Percentiles rank a stretch among this genome's conserved stretches.
phyloP scores from a whole-genome alignment of 441 rosid species.

The Adansonia grandidieri region DNA sequence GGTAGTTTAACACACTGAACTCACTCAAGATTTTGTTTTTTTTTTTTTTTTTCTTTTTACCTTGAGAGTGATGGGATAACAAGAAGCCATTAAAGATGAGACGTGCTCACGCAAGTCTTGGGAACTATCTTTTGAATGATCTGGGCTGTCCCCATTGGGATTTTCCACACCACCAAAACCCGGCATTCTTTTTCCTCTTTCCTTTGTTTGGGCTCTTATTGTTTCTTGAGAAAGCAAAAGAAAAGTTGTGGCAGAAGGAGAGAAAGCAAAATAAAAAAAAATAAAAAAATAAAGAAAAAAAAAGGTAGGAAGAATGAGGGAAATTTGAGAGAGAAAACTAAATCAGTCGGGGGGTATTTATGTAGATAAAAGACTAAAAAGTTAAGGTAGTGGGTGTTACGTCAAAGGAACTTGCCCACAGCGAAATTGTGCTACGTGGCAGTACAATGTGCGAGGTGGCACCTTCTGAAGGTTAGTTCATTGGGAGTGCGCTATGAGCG shows the following conservation, averaged over 20 bases:
- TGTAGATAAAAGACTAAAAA: conserved; percentile 23
- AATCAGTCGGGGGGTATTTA: conserved; percentile 48
- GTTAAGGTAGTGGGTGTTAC: conserved; percentile 50
- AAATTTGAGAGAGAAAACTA: too few relatives aligned
- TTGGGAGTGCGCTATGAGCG: conserved; percentile 29
- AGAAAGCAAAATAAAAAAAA: background rate
- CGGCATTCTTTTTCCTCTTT: background rate
- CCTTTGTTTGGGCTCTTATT: background rate
- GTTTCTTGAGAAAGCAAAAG: background rate
- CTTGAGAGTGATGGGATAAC: conserved; percentile 74
- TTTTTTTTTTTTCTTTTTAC: conserved; percentile 31
- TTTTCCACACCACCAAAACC: background rate
- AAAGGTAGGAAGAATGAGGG: background rate
- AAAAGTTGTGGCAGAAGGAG: background rate
- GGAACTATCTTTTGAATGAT: conserved; percentile 19
- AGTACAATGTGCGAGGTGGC: conserved; percentile 38
- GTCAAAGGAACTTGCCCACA: conserved; percentile 44
- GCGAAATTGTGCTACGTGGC: conserved; percentile 46
- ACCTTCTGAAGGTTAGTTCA: conserved; percentile 30
- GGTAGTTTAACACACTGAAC: background rate
- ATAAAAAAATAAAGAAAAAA: conserved; percentile 3
- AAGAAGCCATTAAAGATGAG: conserved; percentile 55
- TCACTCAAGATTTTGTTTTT: background rate
- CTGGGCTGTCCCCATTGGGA: conserved; percentile 39
- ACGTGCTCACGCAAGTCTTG: conserved; percentile 50